Conservation (phyloP, 345 rosid genomes). For the Trapa bicornis region DNA sequence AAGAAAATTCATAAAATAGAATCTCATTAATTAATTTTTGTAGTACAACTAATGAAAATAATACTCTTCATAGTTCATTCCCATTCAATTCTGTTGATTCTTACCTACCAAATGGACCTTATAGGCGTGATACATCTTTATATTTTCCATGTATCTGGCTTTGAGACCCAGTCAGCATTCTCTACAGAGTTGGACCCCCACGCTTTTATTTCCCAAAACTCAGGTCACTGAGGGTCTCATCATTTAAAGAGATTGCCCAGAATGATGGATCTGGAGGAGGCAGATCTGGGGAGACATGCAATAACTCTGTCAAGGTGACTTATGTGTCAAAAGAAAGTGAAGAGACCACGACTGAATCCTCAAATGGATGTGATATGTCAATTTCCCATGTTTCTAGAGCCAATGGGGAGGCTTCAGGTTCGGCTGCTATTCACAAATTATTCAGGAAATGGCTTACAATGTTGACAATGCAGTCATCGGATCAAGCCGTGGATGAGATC, state of each 20-base stretch:
- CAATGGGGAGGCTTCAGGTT: constrained; percentile 38
- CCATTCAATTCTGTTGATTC: too few species aligned
- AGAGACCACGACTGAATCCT: constrained; percentile 34
- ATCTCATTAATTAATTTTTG: too few species aligned
- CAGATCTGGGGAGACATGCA: constrained; percentile 35
- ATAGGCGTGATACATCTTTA: neutral
- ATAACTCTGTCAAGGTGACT: constrained; percentile 50
- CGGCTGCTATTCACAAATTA: constrained; percentile 59
- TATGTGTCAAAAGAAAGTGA: constrained; percentile 54
- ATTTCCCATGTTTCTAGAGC: constrained; percentile 52
- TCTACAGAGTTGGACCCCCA: constrained; percentile 56
- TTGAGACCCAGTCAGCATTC: constrained; percentile 14
- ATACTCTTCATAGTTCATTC: too few species aligned
- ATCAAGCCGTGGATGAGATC: constrained; percentile 39
- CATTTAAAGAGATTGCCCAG: constrained; percentile 61
- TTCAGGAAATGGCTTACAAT: constrained; percentile 75
- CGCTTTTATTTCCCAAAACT: constrained; percentile 30
- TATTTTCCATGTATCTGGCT: constrained; percentile 10
- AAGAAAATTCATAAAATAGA: too few species aligned
- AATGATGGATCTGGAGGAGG: constrained; percentile 46
- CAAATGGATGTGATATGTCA: constrained; percentile 50
- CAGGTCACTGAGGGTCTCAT: constrained; percentile 47
- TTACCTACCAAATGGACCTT: too few species aligned
- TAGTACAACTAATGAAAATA: too few species aligned
- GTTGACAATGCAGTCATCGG: constrained; percentile 26